A percentile compares a stretch with the other conserved stretches of the same genome.
These are phyloP conservation scores for Steccherinum ochraceum DNA, from an alignment of 768 basidiomycete genomes.

Conservation along the genomic window DNA sequence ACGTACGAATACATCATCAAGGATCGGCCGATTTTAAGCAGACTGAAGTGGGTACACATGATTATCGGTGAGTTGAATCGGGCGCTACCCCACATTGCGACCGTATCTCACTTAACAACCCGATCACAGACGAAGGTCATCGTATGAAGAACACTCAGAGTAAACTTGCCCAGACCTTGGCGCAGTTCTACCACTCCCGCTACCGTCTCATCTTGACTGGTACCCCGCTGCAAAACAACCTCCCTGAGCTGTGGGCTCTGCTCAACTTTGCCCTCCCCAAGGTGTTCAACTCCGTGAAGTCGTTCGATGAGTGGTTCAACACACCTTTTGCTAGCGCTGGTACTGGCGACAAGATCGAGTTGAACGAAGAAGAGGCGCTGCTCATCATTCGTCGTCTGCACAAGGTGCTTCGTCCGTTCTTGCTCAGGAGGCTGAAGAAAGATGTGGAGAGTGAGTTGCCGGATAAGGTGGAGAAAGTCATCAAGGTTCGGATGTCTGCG, in stretches of 20 bases:
- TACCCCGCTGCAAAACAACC: slow-evolving; percentile 94
- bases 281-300: slow-evolving; percentile 98
- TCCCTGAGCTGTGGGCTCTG: slow-evolving; percentile 92
- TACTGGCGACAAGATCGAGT: slow-evolving; percentile 93
- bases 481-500: slow-evolving; percentile 92
- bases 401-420: slow-evolving; percentile 93
- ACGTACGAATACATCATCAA: slow-evolving; percentile 99
- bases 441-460: slow-evolving; percentile 95
- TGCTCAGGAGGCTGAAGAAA: slow-evolving; percentile 89
- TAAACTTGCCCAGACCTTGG: slow-evolving; percentile 85
- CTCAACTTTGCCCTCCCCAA: slow-evolving; percentile 94
- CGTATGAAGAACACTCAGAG: slow-evolving; percentile 95
- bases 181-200: slow-evolving; percentile 87
- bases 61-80: slow-evolving; percentile 68
- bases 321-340: slow-evolving; percentile 99
- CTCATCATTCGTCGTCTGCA: slow-evolving; percentile 95
- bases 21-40: slow-evolving; percentile 84
- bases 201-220: slow-evolving; percentile 93
- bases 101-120: no score
- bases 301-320: slow-evolving; percentile 99
- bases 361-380: slow-evolving; percentile 99
- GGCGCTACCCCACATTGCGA: no score
- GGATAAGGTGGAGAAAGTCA: slow-evolving; percentile 97
- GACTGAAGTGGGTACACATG: slow-evolving; percentile 96
- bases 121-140: slow-evolving; percentile 85